phyloP scores from a whole-genome alignment of 2,329 filamentous ascomycete genomes.

The Colletotrichum sp. region DNA sequence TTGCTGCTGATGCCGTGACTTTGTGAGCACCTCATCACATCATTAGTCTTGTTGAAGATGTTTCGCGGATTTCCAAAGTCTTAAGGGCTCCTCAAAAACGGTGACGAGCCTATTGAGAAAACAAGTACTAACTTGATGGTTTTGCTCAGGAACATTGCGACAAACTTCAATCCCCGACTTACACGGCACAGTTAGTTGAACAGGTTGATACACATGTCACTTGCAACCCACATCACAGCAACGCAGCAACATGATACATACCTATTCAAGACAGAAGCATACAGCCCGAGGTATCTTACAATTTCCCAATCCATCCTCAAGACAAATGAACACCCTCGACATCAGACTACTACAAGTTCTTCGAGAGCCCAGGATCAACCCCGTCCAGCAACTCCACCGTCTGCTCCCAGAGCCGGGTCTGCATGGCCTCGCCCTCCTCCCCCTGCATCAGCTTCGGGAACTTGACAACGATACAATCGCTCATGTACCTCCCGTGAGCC shows the following conservation, averaged over 20 bases:
- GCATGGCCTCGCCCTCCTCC: conserved; percentile 38
- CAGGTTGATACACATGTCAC: neutral
- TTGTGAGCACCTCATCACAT: neutral
- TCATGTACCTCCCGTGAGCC: conserved; percentile 46
- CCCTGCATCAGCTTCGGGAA: conserved; percentile 31
- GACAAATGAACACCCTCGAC: neutral
- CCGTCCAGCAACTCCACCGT: conserved; percentile 45
- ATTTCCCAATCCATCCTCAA: neutral
- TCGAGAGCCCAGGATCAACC: conserved; percentile 42
- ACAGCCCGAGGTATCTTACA: neutral
- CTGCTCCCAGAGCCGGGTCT: conserved; percentile 45
- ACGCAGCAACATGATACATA: neutral
- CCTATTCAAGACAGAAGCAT: neutral
- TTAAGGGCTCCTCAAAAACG: fast-evolving
- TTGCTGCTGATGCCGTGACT: neutral
- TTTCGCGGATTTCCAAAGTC: neutral
- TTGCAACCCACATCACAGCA: neutral
- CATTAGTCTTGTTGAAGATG: neutral
- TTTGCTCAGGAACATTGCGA: neutral
- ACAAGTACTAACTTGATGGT: neutral
- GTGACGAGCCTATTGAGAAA: neutral
- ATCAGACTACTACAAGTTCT: conserved; percentile 29
- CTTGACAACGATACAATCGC: conserved; percentile 31
- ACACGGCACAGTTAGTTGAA: neutral
- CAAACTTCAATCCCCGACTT: neutral